phyloP scores from a whole-genome alignment of 2,329 filamentous ascomycete genomes.

The Epichloe sylvatica region DNA sequence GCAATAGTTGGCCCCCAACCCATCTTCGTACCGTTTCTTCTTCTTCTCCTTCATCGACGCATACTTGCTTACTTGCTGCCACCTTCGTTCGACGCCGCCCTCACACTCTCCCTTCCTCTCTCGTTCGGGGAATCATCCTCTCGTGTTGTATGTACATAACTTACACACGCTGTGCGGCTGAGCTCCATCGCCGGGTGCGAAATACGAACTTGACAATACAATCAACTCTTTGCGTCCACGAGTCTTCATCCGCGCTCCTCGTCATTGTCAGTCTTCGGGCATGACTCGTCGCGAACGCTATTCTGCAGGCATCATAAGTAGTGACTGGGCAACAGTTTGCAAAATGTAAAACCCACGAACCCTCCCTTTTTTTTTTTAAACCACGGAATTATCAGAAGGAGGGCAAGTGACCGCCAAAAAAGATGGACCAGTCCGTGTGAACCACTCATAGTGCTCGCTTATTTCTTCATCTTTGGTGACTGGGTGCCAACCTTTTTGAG shows the following conservation, averaged over 20 bases:
- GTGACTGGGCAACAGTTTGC: conserved; percentile 6
- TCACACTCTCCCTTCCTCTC: not conserved
- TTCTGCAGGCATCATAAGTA: conserved; percentile 5
- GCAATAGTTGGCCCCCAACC: too few relatives aligned
- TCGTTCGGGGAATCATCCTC: not conserved
- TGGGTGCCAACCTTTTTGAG: conserved; percentile 4
- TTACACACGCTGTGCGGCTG: not conserved
- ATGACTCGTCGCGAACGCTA: conserved; percentile 7
- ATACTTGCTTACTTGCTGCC: too few relatives aligned
- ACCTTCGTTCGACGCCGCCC: too few relatives aligned
- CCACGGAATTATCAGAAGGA: not conserved
- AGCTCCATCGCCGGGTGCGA: not conserved
- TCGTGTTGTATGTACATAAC: not conserved
- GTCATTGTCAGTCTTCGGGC: conserved; percentile 1
- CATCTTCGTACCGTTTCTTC: not conserved
- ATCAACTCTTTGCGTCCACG: not conserved
- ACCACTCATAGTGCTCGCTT: not conserved
- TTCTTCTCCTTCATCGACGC: not conserved
- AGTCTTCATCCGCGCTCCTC: not conserved
- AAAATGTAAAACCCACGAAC: conserved; percentile 4
- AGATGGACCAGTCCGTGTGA: conserved; percentile 1
- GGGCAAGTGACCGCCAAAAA: conserved; percentile 1
- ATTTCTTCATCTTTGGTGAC: not conserved
- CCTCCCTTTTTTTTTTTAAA: not conserved
- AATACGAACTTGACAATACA: not conserved